phyloP scores from a whole-genome alignment of 2,329 filamentous ascomycete genomes.

The Fusarium scirpi region DNA sequence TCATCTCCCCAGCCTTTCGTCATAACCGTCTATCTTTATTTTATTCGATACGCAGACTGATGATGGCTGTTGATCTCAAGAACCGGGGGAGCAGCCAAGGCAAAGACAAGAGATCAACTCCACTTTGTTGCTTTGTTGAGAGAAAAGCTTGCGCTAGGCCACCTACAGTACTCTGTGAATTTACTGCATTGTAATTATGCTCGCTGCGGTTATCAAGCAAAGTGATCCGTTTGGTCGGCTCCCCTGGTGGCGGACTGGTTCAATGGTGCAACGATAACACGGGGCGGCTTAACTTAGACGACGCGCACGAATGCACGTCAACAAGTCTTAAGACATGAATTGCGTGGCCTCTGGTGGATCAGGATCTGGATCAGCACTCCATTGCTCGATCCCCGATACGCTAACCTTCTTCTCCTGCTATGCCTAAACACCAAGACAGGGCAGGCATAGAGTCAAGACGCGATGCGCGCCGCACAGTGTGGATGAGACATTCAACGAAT shows the following conservation, averaged over 20 bases:
- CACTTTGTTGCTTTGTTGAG: slow-evolving; percentile 34
- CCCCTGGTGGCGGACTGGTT: slow-evolving; percentile 13
- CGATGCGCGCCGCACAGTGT: slow-evolving; percentile 26
- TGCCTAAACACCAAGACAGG: slow-evolving; percentile 5
- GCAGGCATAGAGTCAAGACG: background rate
- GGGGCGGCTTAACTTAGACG: slow-evolving; percentile 20
- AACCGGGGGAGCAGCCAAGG: slow-evolving; percentile 10
- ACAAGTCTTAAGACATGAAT: slow-evolving; percentile 31
- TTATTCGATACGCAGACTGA: slow-evolving; percentile 3
- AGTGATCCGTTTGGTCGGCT: slow-evolving; percentile 22
- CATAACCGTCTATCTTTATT: slow-evolving; percentile 28
- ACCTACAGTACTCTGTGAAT: background rate
- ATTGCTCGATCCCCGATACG: slow-evolving; percentile 27
- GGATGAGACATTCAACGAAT: slow-evolving; percentile 3
- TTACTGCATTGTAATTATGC: background rate
- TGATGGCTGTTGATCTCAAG: slow-evolving; percentile 3
- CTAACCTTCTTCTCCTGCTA: slow-evolving; percentile 4
- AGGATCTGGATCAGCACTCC: slow-evolving; percentile 7
- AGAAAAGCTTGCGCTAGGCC: background rate
- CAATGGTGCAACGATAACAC: slow-evolving; percentile 9
- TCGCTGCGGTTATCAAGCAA: background rate
- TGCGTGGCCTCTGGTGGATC: slow-evolving; percentile 36
- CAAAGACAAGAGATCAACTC: slow-evolving; percentile 4
- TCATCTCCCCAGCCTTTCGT: slow-evolving; percentile 9
- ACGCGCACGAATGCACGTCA: slow-evolving; percentile 26